phyloP scores from a whole-genome alignment of 768 basidiomycete species.

The Hygrophorus pudorinus region DNA sequence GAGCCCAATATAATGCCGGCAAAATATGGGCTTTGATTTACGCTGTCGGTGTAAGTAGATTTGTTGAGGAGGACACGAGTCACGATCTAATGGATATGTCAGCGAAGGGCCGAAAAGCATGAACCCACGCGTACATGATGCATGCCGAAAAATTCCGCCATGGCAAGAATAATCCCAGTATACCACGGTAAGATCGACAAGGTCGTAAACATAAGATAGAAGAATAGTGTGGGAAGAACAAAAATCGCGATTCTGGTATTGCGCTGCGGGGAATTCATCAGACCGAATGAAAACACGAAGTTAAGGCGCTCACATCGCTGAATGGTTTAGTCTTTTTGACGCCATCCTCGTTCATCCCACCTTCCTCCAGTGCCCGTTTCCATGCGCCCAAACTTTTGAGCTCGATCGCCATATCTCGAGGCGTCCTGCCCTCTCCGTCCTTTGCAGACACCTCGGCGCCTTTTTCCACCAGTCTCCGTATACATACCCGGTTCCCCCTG shows the following conservation, averaged over 20 bases:
- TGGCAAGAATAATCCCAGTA: constrained; percentile 70
- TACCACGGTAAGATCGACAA: constrained; percentile 84
- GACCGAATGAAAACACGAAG: constrained; percentile 1
- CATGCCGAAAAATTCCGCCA: constrained; percentile 86
- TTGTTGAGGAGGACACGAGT: constrained; percentile 81
- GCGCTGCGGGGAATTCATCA: constrained; percentile 31
- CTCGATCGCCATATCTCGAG: constrained; percentile 91
- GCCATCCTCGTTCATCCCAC: constrained; percentile 73
- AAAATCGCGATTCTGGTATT: constrained; percentile 80
- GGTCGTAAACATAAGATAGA: constrained; percentile 80
- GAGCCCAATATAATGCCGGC: constrained; percentile 82
- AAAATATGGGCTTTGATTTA: constrained; percentile 87
- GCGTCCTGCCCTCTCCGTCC: constrained; percentile 78
- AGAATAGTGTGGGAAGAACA: constrained; percentile 62
- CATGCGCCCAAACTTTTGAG: constrained; percentile 86
- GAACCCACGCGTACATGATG: constrained; percentile 65
- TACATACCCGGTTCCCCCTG: constrained; percentile 82
- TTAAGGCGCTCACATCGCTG: constrained; percentile 43
- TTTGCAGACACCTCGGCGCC: constrained; percentile 76
- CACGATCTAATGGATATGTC: constrained; percentile 43
- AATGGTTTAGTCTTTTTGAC: constrained; percentile 55
- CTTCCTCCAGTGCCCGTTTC: constrained; percentile 83
- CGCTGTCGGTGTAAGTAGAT: constrained; percentile 69
- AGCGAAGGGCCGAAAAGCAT: constrained; percentile 6
- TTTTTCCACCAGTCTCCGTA: constrained; percentile 74